Base-by-base conservation (phyloP, 2,329 filamentous ascomycete species). In the Alternaria solani region DNA sequence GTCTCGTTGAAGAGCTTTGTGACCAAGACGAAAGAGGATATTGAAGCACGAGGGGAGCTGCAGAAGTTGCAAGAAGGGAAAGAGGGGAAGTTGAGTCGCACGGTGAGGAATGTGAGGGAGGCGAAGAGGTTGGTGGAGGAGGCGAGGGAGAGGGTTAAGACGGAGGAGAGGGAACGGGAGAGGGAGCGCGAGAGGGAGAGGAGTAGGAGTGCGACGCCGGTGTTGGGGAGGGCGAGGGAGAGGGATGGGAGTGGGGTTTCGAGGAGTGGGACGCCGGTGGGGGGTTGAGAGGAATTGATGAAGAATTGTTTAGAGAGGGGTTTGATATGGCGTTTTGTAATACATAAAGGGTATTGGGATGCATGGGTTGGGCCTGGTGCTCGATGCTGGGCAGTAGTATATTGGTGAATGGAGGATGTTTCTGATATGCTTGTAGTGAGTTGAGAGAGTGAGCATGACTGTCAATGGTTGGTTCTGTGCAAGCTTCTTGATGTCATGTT, bases 1-100 rank as follows among this genome's bases (percentile, higher is more conserved):
- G 68, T 68, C 26, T 73, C 71, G 2, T 69, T 79, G 7, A 78
- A 78, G 57, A 70, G 68, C 51, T 69, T 79, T 14, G 75, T 78
- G 34, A 72, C 78, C 41, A 75, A 75, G 54, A 75, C 75, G 1
- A 76, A 75, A 43, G 72, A 72, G 28, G 72, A 71, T 20, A 72
- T 76, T 12, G 74, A 77, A 30, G 70, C 68, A 2, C 47, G 72
- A 11, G 73, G 70, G 23, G 75, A 77, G 56, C 25, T 72, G 61
- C 72, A 77, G 59, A 77, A 74, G 61, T 48, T 72, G 30, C 70
- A 70, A 36, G 74, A 76, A 16, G 75, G 75, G 0, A 77, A 74
- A 38, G 74, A 77, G 44, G 71, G 71, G 6, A 71, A 74, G 52
- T 61, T 77, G 8, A 69, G 66, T 52, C 68, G 73, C 41, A 73